These are phyloP conservation scores for Suillus plorans DNA, from an alignment of 768 basidiomycete genomes.

Conservation along the genomic window DNA sequence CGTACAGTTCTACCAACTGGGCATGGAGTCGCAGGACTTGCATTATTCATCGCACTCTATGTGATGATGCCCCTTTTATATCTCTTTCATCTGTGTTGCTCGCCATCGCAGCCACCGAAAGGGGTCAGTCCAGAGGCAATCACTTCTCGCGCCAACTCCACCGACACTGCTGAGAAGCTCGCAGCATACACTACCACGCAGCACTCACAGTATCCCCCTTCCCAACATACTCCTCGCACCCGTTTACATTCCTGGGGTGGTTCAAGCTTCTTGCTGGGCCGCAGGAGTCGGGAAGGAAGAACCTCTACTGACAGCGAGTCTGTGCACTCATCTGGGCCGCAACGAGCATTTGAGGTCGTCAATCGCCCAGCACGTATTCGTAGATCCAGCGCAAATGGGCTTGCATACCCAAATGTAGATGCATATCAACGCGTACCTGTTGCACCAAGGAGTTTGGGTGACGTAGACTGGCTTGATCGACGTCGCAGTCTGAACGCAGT, in stretches of 20 bases:
- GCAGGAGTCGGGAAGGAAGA: constrained; percentile 36
- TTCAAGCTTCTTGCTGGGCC: constrained; percentile 35
- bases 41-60: constrained; percentile 64
- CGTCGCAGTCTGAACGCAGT: constrained; percentile 69
- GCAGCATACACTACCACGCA: constrained; percentile 28
- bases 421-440: constrained; percentile 44
- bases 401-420: constrained; percentile 43
- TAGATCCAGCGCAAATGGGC: constrained; percentile 48
- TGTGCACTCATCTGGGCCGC: constrained; percentile 33
- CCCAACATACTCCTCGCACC: constrained; percentile 32
- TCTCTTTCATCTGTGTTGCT: constrained; percentile 28
- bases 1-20: constrained; percentile 47
- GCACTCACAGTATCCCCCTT: constrained; percentile 30
- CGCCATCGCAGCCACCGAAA: constrained; percentile 17
- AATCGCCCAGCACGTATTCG: constrained; percentile 52
- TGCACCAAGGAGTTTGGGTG: constrained; percentile 56
- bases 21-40: constrained; percentile 66
- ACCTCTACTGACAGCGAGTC: constrained; percentile 41
- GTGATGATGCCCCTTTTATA: constrained; percentile 44
- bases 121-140: constrained; percentile 21
- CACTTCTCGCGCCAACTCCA: constrained; percentile 36
- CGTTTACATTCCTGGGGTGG: constrained; percentile 40
- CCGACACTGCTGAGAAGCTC: constrained; percentile 42
- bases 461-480: constrained; percentile 78
- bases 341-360: constrained; percentile 47